These are phyloP conservation scores for Lagenidium sp. DNA, from an alignment of 352 stramenopile genomes.

Conservation along the genomic window DNA sequence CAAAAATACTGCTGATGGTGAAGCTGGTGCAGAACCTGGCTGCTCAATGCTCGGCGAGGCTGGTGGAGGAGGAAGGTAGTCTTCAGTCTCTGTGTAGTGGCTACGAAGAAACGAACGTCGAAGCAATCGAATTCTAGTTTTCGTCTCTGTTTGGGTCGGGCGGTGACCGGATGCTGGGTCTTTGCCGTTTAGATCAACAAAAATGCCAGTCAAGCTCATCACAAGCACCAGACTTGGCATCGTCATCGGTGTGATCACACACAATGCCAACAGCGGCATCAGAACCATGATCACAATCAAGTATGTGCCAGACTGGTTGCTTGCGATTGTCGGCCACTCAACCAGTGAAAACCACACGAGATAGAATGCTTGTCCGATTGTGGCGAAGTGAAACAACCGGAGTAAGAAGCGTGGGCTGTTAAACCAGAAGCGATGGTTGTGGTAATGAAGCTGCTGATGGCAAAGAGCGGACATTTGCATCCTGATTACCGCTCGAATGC, in stretches of 20 bases:
- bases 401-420: conserved; percentile 58
- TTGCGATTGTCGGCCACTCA: conserved; percentile 30
- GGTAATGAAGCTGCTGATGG: conserved; percentile 71
- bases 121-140: conserved; percentile 62
- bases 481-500: conserved; percentile 60
- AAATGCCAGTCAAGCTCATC: conserved; percentile 82
- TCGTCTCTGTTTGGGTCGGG: conserved; percentile 37
- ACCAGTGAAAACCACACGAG: conserved; percentile 82
- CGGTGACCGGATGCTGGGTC: conserved; percentile 5
- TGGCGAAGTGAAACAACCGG: conserved; percentile 79
- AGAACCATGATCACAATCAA: conserved; percentile 56
- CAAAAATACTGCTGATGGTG: conserved; percentile 48
- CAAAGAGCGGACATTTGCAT: conserved; percentile 88
- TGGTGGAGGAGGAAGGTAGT: no score
- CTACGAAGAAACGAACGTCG: conserved; percentile 60
- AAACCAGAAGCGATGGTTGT: conserved; percentile 83
- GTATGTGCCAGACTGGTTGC: conserved; percentile 12
- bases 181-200: conserved; percentile 64
- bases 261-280: conserved; percentile 53
- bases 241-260: conserved; percentile 75
- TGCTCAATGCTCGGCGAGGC: neutral
- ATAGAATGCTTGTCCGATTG: conserved; percentile 82
- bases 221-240: conserved; percentile 84
- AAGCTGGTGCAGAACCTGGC: conserved; percentile 6
- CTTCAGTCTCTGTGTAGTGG: conserved; percentile 37